A percentile compares a stretch with the other conserved stretches of the same genome.
These are phyloP conservation scores for Exsudoporus frostii DNA, from an alignment of 768 basidiomycete species.

Conservation along the genomic window DNA sequence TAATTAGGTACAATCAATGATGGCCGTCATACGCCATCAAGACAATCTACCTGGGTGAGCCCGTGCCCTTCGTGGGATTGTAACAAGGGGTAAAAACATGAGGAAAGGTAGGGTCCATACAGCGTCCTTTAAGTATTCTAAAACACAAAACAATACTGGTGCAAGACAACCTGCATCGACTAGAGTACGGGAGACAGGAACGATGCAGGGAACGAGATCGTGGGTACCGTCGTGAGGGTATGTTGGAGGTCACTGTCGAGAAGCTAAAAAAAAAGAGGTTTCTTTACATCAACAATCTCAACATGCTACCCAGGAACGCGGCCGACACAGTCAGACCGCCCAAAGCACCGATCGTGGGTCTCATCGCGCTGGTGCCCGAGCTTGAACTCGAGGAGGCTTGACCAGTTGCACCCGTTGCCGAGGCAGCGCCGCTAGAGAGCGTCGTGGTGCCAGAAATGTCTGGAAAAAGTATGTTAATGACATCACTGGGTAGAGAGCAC, in stretches of 20 bases:
- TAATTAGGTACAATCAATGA: background rate
- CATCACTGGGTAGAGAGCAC: background rate
- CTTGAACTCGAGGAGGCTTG: conserved; percentile 8
- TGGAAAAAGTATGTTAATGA: background rate
- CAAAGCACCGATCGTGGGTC: background rate
- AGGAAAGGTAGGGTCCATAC: background rate
- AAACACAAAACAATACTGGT: background rate
- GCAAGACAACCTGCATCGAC: background rate
- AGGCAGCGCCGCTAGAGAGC: background rate
- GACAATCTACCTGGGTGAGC: background rate
- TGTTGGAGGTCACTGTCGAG: background rate
- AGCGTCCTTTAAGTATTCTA: background rate
- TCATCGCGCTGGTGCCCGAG: background rate
- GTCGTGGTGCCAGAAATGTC: conserved; percentile 29
- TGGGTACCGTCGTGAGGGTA: background rate
- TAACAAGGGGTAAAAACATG: background rate
- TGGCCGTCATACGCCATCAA: background rate
- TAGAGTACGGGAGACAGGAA: background rate
- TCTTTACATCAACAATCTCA: conserved; percentile 23
- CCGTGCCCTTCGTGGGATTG: background rate
- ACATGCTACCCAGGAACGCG: conserved; percentile 9
- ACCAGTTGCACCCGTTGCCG: background rate
- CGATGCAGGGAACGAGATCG: background rate
- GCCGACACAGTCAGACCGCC: conserved; percentile 15
- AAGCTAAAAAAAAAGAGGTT: background rate